These are phyloP conservation scores for Truncatella angustata DNA, from an alignment of 2,329 filamentous ascomycete species.

Conservation along the genomic window DNA sequence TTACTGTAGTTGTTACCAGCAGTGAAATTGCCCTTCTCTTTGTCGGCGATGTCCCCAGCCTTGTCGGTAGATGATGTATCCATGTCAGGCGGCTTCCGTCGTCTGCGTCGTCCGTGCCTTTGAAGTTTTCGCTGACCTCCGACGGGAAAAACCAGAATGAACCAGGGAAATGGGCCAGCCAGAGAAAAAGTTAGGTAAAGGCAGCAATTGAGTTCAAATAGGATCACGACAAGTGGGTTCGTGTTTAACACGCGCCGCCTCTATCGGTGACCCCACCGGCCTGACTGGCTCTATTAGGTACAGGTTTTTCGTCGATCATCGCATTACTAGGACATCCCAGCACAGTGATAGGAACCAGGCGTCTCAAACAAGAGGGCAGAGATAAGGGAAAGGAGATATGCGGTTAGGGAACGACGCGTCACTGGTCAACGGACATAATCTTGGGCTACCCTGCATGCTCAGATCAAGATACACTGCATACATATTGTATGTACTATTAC, in stretches of 20 bases:
- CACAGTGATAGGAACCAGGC: constrained; percentile 2
- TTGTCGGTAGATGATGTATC: constrained; percentile 1
- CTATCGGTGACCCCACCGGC: constrained; percentile 3
- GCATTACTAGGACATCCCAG: background rate
- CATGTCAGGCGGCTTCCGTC: constrained; percentile 2
- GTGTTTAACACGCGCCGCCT: background rate
- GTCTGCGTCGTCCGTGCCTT: constrained; percentile 1
- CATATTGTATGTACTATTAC: too few species aligned
- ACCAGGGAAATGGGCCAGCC: background rate
- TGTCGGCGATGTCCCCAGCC: background rate
- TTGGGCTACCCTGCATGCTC: too few species aligned
- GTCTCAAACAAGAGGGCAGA: background rate
- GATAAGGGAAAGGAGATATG: background rate
- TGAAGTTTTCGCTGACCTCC: constrained; percentile 4
- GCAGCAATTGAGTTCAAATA: constrained; percentile 5
- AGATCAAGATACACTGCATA: too few species aligned
- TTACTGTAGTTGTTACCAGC: constrained; percentile 3
- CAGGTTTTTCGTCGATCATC: constrained; percentile 1
- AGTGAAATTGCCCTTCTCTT: background rate
- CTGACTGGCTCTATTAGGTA: constrained; percentile 7
- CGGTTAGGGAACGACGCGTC: background rate
- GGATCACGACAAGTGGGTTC: constrained; percentile 2
- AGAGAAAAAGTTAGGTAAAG: constrained; percentile 3
- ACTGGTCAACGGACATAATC: background rate
- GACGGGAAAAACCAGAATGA: background rate